Conservation (phyloP, 768 basidiomycete species). For the Sporobolomyces phaffii region DNA sequence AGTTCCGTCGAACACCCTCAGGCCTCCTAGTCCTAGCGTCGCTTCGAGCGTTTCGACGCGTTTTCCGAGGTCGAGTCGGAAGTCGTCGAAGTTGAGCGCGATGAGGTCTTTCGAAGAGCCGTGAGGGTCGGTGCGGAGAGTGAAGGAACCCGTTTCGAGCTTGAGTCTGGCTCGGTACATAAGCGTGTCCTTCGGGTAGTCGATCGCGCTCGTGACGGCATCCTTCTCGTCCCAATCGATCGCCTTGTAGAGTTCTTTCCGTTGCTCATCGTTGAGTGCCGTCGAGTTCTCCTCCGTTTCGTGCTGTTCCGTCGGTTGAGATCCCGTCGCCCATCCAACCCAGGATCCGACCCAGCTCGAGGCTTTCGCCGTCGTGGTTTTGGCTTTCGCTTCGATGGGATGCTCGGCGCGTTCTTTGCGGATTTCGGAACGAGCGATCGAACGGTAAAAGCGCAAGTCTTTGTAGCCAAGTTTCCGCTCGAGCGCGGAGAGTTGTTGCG, state of each 20-base stretch:
- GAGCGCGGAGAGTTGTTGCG: constrained; percentile 54
- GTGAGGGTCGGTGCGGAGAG: constrained; percentile 67
- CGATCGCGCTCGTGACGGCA: constrained; percentile 62
- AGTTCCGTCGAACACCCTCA: constrained; percentile 89
- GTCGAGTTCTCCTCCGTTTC: constrained; percentile 39
- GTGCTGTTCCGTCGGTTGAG: constrained; percentile 3
- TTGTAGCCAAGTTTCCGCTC: constrained; percentile 84
- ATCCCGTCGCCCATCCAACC: constrained; percentile 55
- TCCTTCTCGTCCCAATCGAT: constrained; percentile 87
- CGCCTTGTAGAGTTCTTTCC: constrained; percentile 78
- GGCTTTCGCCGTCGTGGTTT: constrained; percentile 44
- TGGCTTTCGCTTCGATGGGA: constrained; percentile 62
- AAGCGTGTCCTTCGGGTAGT: constrained; percentile 70
- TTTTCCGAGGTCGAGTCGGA: constrained; percentile 76
- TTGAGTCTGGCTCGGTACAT: constrained; percentile 68
- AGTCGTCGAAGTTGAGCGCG: constrained; percentile 77
- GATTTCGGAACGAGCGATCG: constrained; percentile 79
- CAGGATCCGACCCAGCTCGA: constrained; percentile 59
- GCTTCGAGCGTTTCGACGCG: constrained; percentile 80
- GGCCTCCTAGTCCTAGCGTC: constrained; percentile 72
- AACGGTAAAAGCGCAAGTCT: constrained; percentile 94
- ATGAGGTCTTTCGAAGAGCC: constrained; percentile 61
- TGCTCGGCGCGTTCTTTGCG: constrained; percentile 77
- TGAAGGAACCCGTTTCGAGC: constrained; percentile 80
- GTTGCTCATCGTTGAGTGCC: constrained; percentile 77